Evolutionary conservation across 495 filamentous ascomycete species (phyloP), one percentile per base, ranked within the genome.

Genomic region (Evernia prunastri): DNA sequence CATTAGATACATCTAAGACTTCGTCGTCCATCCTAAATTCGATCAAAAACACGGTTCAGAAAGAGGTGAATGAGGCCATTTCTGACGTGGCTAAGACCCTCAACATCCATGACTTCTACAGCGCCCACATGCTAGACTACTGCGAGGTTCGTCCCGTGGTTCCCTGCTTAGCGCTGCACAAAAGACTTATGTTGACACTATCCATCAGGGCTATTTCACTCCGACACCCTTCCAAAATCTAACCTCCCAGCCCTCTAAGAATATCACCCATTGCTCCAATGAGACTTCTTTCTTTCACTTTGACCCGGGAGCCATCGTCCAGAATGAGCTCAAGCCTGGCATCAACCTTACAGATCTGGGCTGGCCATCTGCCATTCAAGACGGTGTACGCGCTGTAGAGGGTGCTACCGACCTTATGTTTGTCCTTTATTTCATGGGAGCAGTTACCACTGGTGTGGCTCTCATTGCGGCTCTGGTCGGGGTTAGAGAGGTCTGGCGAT

Each of bases 61-160:
- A 62, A 37, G 71, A 67, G 29, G 70, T 73, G 11, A 72, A 73
- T 60, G 75, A 78, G 43, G 66, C 78, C 54, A 70, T 74, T 53
- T 71, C 79, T 53, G 75, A 81, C 62, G 68, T 76, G 47, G 74
- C 79, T 57, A 78, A 81, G 65, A 68, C 76, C 43, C 77, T 86
- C 8, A 82, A 82, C 18, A 79, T 89, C 58, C 78, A 83, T n/a
- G 80, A 89, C 67, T 95, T 87, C 75, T 93, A 93, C 74, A 85
- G 84, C 47, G 69, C 86, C 27, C 87, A 93, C 68, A 70, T 90
- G 58, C 82, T 91, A 74, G 79, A 84, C 61, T 82, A 86, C 69
- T 93, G 90, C 73, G 77, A 81, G 63, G 67, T 68, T 58, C 23
- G 61, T 36, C 29, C 20, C 1, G 2, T 27, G 4, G 2, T 27